Evolutionary conservation across 495 filamentous ascomycete species (phyloP).

Genomic region (Hypoxylon fuscum): DNA sequence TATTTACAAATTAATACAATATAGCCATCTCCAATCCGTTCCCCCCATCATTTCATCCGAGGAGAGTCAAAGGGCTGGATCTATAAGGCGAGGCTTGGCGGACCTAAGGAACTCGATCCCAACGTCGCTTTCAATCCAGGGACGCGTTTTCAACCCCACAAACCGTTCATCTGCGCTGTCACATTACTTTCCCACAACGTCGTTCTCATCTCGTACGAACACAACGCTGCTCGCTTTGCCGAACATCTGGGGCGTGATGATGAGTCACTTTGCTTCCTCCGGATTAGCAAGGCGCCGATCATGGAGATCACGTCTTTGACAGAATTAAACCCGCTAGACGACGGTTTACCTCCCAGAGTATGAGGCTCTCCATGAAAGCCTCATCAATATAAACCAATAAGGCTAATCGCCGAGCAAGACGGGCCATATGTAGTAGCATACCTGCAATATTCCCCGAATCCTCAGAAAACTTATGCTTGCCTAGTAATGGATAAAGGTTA

Average conservation of each 20-base stretch:
- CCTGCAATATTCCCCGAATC: neutral
- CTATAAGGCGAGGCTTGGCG: slow-evolving; percentile 36
- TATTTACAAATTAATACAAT: slow-evolving; percentile 43
- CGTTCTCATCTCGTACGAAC: neutral
- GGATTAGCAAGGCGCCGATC: slow-evolving; percentile 25
- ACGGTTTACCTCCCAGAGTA: slow-evolving; percentile 3
- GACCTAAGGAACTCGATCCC: slow-evolving; percentile 29
- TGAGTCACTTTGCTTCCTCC: slow-evolving; percentile 26
- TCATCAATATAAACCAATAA: slow-evolving; percentile 3
- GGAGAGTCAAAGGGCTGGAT: slow-evolving; percentile 31
- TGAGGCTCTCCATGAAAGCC: slow-evolving; percentile 8
- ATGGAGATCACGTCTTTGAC: slow-evolving; percentile 23
- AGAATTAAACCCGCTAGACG: neutral
- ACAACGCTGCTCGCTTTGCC: slow-evolving; percentile 27
- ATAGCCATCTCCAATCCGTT: slow-evolving; percentile 29
- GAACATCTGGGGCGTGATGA: slow-evolving; percentile 35
- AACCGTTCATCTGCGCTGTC: slow-evolving; percentile 11
- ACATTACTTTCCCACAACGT: slow-evolving; percentile 13
- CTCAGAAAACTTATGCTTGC: neutral
- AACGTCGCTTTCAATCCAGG: slow-evolving; percentile 21
- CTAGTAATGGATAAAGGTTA: slow-evolving; percentile 4
- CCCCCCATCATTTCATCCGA: slow-evolving; percentile 28
- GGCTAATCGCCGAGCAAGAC: neutral
- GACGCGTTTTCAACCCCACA: slow-evolving; percentile 34
- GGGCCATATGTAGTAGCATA: neutral